These are phyloP conservation scores for Phaffia tasmanica DNA, from an alignment of 768 basidiomycete genomes.

Conservation along the genomic window DNA sequence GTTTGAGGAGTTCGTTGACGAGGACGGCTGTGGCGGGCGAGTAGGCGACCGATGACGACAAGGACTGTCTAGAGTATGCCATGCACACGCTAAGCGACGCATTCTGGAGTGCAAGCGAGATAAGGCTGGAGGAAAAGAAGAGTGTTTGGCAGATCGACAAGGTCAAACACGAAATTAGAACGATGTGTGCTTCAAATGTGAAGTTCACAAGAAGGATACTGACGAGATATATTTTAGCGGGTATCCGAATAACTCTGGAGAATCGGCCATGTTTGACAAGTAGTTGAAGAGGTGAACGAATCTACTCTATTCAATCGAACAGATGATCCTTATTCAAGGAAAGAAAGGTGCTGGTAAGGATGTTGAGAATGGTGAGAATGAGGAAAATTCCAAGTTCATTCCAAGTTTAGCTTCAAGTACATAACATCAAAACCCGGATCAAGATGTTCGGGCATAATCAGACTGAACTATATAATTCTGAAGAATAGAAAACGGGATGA, in stretches of 20 bases:
- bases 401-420: not conserved
- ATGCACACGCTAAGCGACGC: conserved; percentile 82
- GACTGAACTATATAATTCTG: too few relatives aligned
- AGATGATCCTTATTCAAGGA: too few relatives aligned
- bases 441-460: not conserved
- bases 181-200: not conserved
- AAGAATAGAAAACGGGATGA: too few relatives aligned
- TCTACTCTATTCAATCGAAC: too few relatives aligned
- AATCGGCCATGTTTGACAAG: not conserved
- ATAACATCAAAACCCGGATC: not conserved
- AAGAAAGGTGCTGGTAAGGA: not conserved
- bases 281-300: not conserved
- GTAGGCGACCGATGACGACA: conserved; percentile 60
- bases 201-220: conserved; percentile 23
- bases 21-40: conserved; percentile 91
- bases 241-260: conserved; percentile 13
- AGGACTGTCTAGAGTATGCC: conserved; percentile 87
- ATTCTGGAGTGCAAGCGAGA: conserved; percentile 67
- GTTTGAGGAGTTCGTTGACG: conserved; percentile 87
- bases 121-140: conserved; percentile 29
- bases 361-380: not conserved
- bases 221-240: conserved; percentile 38
- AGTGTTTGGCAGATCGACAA: not conserved
- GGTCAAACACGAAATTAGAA: not conserved
- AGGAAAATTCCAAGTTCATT: not conserved